phyloP scores from a whole-genome alignment of 352 stramenopile genomes.

The Ophiocytium majus region DNA sequence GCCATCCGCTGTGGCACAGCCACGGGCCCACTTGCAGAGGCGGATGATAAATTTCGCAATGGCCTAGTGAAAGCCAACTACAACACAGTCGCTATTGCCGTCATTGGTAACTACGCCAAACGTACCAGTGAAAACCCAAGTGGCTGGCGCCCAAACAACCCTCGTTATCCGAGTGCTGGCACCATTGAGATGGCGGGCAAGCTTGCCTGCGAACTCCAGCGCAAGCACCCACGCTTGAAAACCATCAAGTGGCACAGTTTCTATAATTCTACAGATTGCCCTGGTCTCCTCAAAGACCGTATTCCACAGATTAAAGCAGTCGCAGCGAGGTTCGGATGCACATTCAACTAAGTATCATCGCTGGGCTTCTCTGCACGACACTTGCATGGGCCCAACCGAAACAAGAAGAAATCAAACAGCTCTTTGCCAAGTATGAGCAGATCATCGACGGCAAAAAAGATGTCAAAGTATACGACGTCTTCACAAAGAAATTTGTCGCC shows the following conservation, averaged over 20 bases:
- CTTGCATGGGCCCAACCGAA: too few species aligned
- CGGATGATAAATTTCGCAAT: not conserved
- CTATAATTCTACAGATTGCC: not conserved
- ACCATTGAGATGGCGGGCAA: not conserved
- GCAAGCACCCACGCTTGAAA: not conserved
- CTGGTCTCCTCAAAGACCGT: not conserved
- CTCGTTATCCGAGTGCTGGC: not conserved
- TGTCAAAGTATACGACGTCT: not conserved
- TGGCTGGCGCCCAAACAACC: not conserved
- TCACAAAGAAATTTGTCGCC: conserved; percentile 9
- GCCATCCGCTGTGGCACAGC: not conserved
- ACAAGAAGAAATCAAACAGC: not conserved
- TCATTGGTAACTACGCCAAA: not conserved
- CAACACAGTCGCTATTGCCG: not conserved
- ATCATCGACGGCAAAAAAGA: not conserved
- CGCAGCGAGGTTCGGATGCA: not conserved
- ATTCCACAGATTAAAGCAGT: not conserved
- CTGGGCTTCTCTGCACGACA: not conserved
- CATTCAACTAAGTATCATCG: not conserved
- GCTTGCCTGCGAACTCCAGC: not conserved
- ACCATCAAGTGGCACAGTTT: not conserved
- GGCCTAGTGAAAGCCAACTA: not conserved
- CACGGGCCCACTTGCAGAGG: not conserved
- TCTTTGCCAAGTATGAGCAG: not conserved
- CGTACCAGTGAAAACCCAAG: not conserved